Evolutionary conservation across 2,329 filamentous ascomycete species (phyloP).

Genomic region (Colletotrichum trifolii): DNA sequence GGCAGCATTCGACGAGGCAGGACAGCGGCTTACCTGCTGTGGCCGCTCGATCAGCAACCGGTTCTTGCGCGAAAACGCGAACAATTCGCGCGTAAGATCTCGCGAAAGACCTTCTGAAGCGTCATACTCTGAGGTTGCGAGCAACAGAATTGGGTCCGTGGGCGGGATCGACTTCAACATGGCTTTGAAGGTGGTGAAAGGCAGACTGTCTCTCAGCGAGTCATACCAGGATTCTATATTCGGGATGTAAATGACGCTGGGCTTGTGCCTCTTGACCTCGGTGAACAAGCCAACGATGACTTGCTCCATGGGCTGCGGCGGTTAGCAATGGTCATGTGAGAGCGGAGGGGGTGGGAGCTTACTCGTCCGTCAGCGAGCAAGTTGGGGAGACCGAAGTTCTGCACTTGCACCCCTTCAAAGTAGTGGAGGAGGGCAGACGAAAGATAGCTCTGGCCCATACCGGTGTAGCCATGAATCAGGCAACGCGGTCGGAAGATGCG

Average conservation of each 20-base stretch:
- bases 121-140: constrained; percentile 84
- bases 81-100: constrained; percentile 79
- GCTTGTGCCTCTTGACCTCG: constrained; percentile 93
- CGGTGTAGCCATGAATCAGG: constrained; percentile 81
- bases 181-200: constrained; percentile 84
- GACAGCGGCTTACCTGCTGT: constrained; percentile 59
- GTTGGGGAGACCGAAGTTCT: constrained; percentile 91
- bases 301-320: constrained; percentile 76
- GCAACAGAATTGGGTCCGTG: constrained; percentile 87
- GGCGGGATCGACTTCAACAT: constrained; percentile 86
- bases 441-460: constrained; percentile 95
- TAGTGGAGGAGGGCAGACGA: constrained; percentile 87
- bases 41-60: constrained; percentile 77
- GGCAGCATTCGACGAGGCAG: not conserved
- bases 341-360: constrained; percentile 46
- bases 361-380: constrained; percentile 85
- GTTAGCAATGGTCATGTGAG: constrained; percentile 25
- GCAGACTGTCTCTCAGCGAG: constrained; percentile 68
- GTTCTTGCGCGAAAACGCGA: constrained; percentile 87
- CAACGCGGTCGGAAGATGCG: constrained; percentile 90
- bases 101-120: constrained; percentile 64
- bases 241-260: constrained; percentile 94
- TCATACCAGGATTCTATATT: constrained; percentile 89
- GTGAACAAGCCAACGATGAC: constrained; percentile 91
- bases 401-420: constrained; percentile 93